Evolutionary conservation across 1,284 basidiomycete species (phyloP).

Genomic region (Earliella scabrosa): DNA sequence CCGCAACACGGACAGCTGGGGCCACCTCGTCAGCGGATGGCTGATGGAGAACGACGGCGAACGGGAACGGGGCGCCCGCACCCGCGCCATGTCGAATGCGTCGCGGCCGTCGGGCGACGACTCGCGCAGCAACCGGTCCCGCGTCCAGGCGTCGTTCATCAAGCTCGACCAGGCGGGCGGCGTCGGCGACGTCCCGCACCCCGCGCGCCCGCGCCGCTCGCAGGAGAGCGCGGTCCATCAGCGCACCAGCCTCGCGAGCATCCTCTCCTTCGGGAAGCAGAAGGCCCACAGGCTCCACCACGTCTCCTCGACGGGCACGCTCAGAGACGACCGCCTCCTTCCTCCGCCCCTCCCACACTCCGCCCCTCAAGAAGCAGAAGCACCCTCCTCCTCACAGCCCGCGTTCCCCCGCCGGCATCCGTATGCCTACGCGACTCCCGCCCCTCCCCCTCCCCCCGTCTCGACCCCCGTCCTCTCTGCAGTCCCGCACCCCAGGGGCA

Average conservation of each 20-base stretch:
- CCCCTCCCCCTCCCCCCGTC: conserved; percentile 16
- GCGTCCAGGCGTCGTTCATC: conserved; percentile 41
- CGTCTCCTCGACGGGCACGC: conserved; percentile 26
- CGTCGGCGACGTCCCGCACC: conserved; percentile 63
- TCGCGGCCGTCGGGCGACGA: conserved; percentile 24
- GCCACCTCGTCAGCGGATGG: conserved; percentile 46
- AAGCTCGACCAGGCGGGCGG: conserved; percentile 51
- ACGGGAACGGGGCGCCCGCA: conserved; percentile 25
- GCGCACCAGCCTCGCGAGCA: conserved; percentile 51
- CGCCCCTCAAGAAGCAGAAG: conserved; percentile 1
- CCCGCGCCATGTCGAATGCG: conserved; percentile 32
- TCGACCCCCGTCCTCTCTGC: conserved; percentile 26
- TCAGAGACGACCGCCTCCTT: conserved; percentile 12
- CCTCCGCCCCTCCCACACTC: conserved; percentile 12
- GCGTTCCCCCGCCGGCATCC: conserved; percentile 45
- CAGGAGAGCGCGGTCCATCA: conserved; percentile 30
- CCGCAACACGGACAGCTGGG: conserved; percentile 52
- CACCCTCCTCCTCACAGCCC: conserved; percentile 2
- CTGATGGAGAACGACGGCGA: conserved; percentile 35
- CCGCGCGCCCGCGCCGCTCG: conserved; percentile 33
- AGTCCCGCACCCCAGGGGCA: conserved; percentile 5
- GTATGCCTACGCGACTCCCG: conserved; percentile 52
- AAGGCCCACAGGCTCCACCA: conserved; percentile 34
- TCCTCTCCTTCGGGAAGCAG: conserved; percentile 46
- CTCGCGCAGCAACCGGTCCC: conserved; percentile 13